Evolutionary conservation across 192 early-diverging fungal species (phyloP).

Genomic region (Entophlyctis helioformis): DNA sequence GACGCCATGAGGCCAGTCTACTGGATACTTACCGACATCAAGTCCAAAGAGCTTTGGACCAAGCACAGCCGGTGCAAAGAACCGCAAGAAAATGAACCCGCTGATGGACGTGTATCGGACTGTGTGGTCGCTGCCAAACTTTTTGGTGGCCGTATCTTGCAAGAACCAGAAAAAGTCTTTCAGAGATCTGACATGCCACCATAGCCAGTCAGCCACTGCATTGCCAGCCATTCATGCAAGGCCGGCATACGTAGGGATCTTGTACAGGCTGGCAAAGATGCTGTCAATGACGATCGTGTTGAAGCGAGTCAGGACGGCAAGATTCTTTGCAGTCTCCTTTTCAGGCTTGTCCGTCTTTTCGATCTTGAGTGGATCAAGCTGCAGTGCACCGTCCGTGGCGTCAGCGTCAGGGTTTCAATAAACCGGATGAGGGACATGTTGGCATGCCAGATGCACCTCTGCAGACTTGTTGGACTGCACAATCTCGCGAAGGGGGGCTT

Average conservation of each 20-base stretch:
- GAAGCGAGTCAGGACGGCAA: neutral
- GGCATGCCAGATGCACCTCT: slow-evolving; percentile 1
- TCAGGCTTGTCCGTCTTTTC: slow-evolving; percentile 11
- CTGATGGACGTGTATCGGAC: slow-evolving; percentile 24
- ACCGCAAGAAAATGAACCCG: slow-evolving; percentile 38
- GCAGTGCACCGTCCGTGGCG: too few species aligned
- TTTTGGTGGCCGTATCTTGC: slow-evolving; percentile 2
- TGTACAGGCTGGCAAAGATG: slow-evolving; percentile 11
- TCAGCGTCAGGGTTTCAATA: neutral
- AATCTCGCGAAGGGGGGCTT: slow-evolving; percentile 9
- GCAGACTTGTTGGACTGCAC: slow-evolving; percentile 5
- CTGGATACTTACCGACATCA: slow-evolving; percentile 1
- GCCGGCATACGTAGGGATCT: too few species aligned
- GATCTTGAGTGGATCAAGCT: slow-evolving; percentile 10
- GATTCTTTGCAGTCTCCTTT: slow-evolving; percentile 3
- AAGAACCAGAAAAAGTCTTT: neutral
- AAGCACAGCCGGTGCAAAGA: slow-evolving; percentile 35
- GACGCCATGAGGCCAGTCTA: too few species aligned
- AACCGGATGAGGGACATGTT: neutral
- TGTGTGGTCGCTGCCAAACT: slow-evolving; percentile 9
- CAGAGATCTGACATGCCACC: neutral
- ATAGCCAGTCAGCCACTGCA: neutral
- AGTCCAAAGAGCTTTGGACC: slow-evolving; percentile 18
- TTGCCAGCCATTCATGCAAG: too few species aligned
- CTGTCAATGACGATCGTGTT: slow-evolving; percentile 6